phyloP scores from a whole-genome alignment of 768 basidiomycete genomes.

The Cubamyces lactineus region DNA sequence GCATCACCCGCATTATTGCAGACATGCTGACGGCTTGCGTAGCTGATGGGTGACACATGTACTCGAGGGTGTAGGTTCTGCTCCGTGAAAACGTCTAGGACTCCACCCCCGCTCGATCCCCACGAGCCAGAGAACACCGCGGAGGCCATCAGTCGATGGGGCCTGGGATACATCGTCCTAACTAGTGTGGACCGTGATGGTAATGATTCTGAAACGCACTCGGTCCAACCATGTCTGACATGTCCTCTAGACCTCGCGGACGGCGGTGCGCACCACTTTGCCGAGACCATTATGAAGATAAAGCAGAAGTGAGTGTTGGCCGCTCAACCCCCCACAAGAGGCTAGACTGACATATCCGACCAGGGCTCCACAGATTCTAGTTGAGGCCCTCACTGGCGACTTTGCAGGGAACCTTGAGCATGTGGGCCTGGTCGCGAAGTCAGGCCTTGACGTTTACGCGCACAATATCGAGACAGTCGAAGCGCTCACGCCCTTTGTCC shows the following conservation, averaged over 20 bases:
- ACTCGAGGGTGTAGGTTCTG: constrained; percentile 98
- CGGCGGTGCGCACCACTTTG: constrained; percentile 92
- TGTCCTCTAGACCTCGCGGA: constrained; percentile 77
- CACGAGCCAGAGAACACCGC: constrained; percentile 99
- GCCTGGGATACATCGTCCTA: constrained; percentile 95
- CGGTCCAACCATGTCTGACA: neutral
- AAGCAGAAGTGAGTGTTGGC: constrained; percentile 82
- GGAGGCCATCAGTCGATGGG: constrained; percentile 97
- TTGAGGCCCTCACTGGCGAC: constrained; percentile 96
- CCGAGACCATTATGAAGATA: constrained; percentile 91
- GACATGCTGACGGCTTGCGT: constrained; percentile 8
- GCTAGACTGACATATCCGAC: neutral
- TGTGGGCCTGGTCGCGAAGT: constrained; percentile 83
- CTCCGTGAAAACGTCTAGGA: constrained; percentile 89
- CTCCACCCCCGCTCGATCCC: constrained; percentile 89
- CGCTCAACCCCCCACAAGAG: neutral
- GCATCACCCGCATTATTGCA: neutral
- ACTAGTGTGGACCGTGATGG: constrained; percentile 98
- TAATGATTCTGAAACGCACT: constrained; percentile 40
- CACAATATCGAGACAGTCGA: constrained; percentile 99
- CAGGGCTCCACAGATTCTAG: constrained; percentile 93
- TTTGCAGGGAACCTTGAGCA: constrained; percentile 80
- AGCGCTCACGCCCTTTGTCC: constrained; percentile 89
- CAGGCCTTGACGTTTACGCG: constrained; percentile 96
- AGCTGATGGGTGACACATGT: constrained; percentile 99